Evolutionary conservation across 1,284 basidiomycete genomes (phyloP).

Genomic region (Moesziomyces sp.): DNA sequence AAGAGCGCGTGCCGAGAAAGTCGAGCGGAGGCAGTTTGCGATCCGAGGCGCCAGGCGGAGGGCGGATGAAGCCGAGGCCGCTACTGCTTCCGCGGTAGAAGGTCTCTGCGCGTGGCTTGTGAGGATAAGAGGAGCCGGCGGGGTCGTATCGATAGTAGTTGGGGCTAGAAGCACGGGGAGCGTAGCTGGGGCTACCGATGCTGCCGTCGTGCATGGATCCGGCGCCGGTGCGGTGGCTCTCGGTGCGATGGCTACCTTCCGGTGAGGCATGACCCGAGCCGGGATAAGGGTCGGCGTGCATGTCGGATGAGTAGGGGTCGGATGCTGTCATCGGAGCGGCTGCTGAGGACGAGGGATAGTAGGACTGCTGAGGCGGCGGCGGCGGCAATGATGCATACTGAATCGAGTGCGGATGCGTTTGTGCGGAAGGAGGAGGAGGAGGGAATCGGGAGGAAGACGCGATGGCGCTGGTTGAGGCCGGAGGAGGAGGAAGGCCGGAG

Average conservation of each 20-base stretch:
- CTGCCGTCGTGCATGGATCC: conserved; percentile 25
- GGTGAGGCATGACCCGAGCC: conserved; percentile 18
- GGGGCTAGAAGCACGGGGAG: conserved; percentile 13
- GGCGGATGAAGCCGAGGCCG: conserved; percentile 37
- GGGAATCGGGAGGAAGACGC: conserved; percentile 16
- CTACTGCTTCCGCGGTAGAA: conserved; percentile 46
- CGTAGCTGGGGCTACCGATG: conserved; percentile 28
- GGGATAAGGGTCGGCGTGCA: conserved; percentile 9
- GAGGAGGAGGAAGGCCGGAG: not conserved
- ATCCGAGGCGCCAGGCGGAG: conserved; percentile 16
- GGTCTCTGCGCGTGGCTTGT: conserved; percentile 24
- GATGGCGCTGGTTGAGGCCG: not conserved
- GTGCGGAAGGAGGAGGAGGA: not conserved
- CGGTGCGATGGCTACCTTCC: conserved; percentile 21
- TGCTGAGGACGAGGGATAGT: not conserved
- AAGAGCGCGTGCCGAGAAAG: conserved; percentile 18
- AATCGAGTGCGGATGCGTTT: not conserved
- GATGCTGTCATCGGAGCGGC: not conserved
- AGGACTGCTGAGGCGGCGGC: conserved; percentile 1
- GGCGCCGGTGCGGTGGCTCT: conserved; percentile 17
- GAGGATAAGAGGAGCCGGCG: conserved; percentile 9
- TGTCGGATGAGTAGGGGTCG: conserved; percentile 3
- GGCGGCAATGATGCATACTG: conserved; percentile 3
- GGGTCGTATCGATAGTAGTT: conserved; percentile 30
- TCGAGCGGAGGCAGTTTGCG: conserved; percentile 31